phyloP scores from a whole-genome alignment of 306 rosid genomes.

The Prinsepia uniflora region DNA sequence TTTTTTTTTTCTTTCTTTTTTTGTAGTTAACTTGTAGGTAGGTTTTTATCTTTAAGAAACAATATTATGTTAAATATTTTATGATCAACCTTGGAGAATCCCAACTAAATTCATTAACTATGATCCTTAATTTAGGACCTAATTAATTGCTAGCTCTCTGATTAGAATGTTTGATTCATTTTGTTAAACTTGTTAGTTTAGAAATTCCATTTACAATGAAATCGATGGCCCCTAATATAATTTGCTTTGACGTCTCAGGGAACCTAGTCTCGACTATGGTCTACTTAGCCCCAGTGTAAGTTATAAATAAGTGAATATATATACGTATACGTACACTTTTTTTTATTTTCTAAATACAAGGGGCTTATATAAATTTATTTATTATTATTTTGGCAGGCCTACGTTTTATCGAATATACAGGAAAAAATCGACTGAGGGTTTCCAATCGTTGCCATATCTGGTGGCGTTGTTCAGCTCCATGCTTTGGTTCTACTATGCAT shows the following conservation, averaged over 20 bases:
- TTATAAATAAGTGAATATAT: neutral
- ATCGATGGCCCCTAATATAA: neutral
- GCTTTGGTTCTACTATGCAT: constrained; percentile 76
- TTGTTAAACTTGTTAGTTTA: neutral
- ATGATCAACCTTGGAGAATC: constrained; percentile 11
- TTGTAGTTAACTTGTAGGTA: neutral
- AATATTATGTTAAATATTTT: too few species aligned
- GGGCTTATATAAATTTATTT: neutral
- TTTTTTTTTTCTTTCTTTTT: too few species aligned
- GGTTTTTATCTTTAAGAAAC: neutral
- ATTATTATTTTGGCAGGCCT: constrained; percentile 34
- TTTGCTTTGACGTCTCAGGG: constrained; percentile 43
- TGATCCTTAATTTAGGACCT: too few species aligned
- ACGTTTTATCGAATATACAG: constrained; percentile 68
- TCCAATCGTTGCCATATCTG: constrained; percentile 78
- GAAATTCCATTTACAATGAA: neutral
- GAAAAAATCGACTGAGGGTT: constrained; percentile 74
- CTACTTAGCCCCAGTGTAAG: constrained; percentile 89
- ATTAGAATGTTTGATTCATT: neutral
- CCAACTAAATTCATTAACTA: too few species aligned
- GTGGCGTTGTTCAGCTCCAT: constrained; percentile 77
- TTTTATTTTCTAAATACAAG: neutral
- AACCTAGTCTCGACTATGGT: constrained; percentile 78
- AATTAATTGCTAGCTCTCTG: too few species aligned
- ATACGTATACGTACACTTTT: neutral